Conservation (phyloP, 306 rosid genomes). For the Vigna radiata region DNA sequence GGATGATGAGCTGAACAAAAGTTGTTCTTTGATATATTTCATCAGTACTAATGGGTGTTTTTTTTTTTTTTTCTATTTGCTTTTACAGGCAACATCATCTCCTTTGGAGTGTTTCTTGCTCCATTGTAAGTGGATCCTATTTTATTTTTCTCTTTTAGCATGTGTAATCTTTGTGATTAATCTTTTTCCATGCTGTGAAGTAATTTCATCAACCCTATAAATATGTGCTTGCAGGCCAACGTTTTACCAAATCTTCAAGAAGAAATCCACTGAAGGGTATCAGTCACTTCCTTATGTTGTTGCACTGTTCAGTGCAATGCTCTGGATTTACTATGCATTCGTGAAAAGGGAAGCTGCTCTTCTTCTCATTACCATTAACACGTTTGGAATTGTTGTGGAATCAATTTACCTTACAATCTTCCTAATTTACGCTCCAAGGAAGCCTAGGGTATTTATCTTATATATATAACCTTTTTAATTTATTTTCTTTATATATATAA, state of each 20-base stretch:
- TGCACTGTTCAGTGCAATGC: constrained; percentile 85
- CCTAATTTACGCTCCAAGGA: constrained; percentile 70
- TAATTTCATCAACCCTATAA: not conserved
- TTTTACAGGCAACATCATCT: constrained; percentile 76
- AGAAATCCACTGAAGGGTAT: constrained; percentile 79
- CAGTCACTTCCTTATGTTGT: constrained; percentile 87
- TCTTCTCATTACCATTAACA: constrained; percentile 89
- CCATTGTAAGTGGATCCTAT: constrained; percentile 71
- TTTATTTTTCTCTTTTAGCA: not conserved
- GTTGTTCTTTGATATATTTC: not conserved
- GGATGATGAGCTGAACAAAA: not conserved
- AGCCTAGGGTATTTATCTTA: constrained; percentile 59
- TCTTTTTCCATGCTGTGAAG: not conserved
- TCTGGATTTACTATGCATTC: constrained; percentile 88
- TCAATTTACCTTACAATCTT: constrained; percentile 62
- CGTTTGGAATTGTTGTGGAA: constrained; percentile 78
- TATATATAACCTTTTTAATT: not conserved
- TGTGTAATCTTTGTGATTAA: not conserved
- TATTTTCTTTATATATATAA: not conserved
- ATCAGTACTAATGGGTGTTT: constrained; percentile 29
- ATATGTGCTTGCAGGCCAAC: constrained; percentile 69
- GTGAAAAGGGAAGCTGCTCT: constrained; percentile 66
- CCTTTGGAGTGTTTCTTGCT: constrained; percentile 86
- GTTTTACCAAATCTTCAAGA: constrained; percentile 77
- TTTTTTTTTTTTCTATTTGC: constrained; percentile 16